These are phyloP conservation scores for Penicillium sumatraense DNA, from an alignment of 2,329 filamentous ascomycete species.

Conservation along the genomic window DNA sequence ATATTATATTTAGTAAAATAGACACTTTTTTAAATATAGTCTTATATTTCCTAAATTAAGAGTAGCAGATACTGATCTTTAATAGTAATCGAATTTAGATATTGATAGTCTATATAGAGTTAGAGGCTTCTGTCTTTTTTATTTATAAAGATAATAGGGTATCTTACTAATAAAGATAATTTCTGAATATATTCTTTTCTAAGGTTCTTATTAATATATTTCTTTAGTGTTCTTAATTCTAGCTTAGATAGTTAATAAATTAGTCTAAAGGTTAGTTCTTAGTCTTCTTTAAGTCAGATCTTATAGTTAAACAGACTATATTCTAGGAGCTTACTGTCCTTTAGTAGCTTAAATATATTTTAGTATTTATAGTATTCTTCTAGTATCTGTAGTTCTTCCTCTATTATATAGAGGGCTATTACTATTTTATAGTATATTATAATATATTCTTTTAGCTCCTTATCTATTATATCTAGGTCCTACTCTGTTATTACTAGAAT, in stretches of 20 bases:
- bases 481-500: slow-evolving; percentile 1
- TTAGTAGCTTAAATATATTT: slow-evolving; percentile 4
- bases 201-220: background rate
- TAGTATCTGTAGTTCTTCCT: slow-evolving; percentile 1
- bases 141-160: slow-evolving; percentile 6
- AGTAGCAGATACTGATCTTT: background rate
- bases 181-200: background rate
- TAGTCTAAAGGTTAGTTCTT: background rate
- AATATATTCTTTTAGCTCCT: slow-evolving; percentile 5
- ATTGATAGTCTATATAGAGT: background rate
- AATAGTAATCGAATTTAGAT: background rate
- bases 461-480: slow-evolving; percentile 4
- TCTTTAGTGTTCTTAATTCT: background rate
- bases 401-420: background rate
- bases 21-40: background rate
- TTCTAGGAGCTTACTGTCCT: background rate
- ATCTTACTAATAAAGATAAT: background rate
- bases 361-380: background rate
- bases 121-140: background rate
- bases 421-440: background rate
- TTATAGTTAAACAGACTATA: background rate
- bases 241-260: background rate
- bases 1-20: slow-evolving; percentile 10
- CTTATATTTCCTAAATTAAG: background rate
- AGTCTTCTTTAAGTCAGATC: background rate